Evolutionary conservation across 1,284 basidiomycete genomes (phyloP).

Genomic region (Boletus mariae): DNA sequence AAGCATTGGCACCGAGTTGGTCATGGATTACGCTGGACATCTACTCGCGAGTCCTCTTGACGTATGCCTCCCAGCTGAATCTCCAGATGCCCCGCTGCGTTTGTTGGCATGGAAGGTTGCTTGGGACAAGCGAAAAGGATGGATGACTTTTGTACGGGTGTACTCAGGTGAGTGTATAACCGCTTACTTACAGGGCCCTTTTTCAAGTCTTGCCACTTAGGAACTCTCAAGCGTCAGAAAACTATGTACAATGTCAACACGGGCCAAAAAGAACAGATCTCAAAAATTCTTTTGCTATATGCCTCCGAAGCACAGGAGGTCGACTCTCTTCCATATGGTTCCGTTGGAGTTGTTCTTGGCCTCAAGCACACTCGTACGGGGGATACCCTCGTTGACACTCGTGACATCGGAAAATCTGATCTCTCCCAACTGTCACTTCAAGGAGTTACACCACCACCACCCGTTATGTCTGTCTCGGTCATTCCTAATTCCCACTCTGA

Average conservation of each 20-base stretch:
- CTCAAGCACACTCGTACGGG: slow-evolving; percentile 82
- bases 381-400: slow-evolving; percentile 71
- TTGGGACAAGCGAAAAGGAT: slow-evolving; percentile 81
- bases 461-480: slow-evolving; percentile 77
- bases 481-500: slow-evolving; percentile 82
- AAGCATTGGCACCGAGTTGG: slow-evolving; percentile 76
- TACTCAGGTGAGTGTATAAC: slow-evolving; percentile 65
- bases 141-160: slow-evolving; percentile 88
- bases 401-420: slow-evolving; percentile 33
- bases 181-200: not conserved
- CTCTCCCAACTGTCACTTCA: slow-evolving; percentile 43
- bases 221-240: slow-evolving; percentile 64
- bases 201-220: slow-evolving; percentile 34
- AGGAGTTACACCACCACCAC: slow-evolving; percentile 69
- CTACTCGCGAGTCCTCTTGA: slow-evolving; percentile 79
- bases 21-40: slow-evolving; percentile 80
- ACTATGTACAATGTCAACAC: slow-evolving; percentile 66
- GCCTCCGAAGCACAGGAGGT: slow-evolving; percentile 79
- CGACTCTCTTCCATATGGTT: slow-evolving; percentile 76
- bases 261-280: slow-evolving; percentile 68
- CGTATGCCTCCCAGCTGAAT: slow-evolving; percentile 44
- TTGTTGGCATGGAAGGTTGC: slow-evolving; percentile 86
- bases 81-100: slow-evolving; percentile 49
- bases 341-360: slow-evolving; percentile 83
- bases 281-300: slow-evolving; percentile 78